Conservation (phyloP, 768 basidiomycete species). For the Rhodotorula graminis region DNA sequence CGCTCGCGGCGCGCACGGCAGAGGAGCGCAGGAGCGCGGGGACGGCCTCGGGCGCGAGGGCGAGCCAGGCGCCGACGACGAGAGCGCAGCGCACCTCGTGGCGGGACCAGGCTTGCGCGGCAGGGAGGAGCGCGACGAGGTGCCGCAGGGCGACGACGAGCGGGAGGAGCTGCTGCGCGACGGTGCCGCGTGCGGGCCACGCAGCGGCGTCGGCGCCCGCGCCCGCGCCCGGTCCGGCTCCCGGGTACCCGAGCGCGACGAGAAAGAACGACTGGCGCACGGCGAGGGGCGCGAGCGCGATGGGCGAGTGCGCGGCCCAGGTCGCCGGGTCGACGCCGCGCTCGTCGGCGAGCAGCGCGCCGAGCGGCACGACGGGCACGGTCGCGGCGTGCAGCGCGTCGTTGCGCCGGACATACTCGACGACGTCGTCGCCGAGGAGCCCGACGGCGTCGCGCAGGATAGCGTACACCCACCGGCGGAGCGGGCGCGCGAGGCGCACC, state of each 20-base stretch:
- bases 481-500: constrained; percentile 11
- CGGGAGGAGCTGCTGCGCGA: constrained; percentile 11
- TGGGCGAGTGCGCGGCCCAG: not conserved
- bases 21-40: not conserved
- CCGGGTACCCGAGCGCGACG: not conserved
- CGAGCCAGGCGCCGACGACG: constrained; percentile 15
- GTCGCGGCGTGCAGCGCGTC: constrained; percentile 3
- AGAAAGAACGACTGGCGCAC: not conserved
- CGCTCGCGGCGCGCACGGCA: not conserved
- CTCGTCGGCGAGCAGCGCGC: not conserved
- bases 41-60: not conserved
- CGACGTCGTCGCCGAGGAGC: not conserved
- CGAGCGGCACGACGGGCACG: constrained; percentile 11
- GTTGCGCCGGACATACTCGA: constrained; percentile 18
- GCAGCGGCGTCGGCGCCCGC: too few relatives aligned
- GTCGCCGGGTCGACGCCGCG: not conserved
- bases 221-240: not conserved
- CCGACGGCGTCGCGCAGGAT: constrained; percentile 14
- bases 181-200: not conserved
- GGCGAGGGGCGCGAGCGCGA: not conserved
- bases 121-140: not conserved
- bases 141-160: constrained; percentile 20
- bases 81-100: constrained; percentile 6
- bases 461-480: constrained; percentile 24
- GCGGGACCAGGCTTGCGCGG: not conserved